A percentile compares a stretch with the other conserved stretches of the same genome.
Evolutionary conservation across 805 yeast genomes (phyloP).

Genomic region (Debaryomyces hansenii): DNA sequence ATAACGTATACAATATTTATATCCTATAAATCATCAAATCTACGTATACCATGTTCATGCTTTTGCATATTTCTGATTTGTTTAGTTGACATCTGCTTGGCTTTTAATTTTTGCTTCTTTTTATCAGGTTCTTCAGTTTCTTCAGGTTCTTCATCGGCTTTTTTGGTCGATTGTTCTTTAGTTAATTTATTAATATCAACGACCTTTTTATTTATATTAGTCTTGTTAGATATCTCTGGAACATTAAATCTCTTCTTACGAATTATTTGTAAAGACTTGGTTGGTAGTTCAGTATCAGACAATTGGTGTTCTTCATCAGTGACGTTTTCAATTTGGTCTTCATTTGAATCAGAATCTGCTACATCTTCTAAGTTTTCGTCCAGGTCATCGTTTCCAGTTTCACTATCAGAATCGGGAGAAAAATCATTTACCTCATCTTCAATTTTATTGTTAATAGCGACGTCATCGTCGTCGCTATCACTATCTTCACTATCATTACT

Average conservation of each 20-base stretch:
- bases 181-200: constrained; percentile 18
- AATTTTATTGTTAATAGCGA: constrained; percentile 5
- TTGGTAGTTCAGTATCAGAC: constrained; percentile 6
- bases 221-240: constrained; percentile 1
- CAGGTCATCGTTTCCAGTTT: constrained; percentile 11
- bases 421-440: constrained; percentile 8
- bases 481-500: constrained; percentile 6
- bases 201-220: constrained; percentile 17
- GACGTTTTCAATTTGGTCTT: neutral
- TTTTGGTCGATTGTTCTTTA: constrained; percentile 1
- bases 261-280: constrained; percentile 7
- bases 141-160: constrained; percentile 9
- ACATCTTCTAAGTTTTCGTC: constrained; percentile 14
- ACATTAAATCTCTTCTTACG: constrained; percentile 13
- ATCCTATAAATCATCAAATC: constrained; percentile 58
- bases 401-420: constrained; percentile 6
- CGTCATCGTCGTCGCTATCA: constrained; percentile 6
- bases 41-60: constrained; percentile 64
- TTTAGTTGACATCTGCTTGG: constrained; percentile 37
- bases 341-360: constrained; percentile 9
- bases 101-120: constrained; percentile 34
- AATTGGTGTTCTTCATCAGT: constrained; percentile 1
- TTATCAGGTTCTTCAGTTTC: constrained; percentile 18
- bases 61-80: constrained; percentile 49
- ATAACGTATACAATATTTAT: too few relatives aligned